phyloP scores from a whole-genome alignment of 805 yeast species.

The Wickerhamiella azyma region DNA sequence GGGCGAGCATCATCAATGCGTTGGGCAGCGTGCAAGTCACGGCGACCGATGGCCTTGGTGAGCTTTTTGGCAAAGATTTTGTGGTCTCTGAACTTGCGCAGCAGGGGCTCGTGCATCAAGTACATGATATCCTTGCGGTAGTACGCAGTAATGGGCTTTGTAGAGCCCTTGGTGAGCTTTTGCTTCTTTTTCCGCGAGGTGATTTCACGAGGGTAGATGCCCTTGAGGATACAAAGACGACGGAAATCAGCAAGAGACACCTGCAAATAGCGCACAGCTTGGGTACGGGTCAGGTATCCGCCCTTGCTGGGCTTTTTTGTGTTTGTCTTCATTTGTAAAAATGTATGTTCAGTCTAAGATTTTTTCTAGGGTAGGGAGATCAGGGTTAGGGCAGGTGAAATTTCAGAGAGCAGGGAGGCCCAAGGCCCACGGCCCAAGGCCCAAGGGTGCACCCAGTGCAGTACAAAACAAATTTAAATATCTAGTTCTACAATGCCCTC shows the following conservation, averaged over 20 bases:
- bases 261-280: conserved; percentile 83
- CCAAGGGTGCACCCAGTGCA: too few relatives aligned
- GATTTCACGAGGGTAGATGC: conserved; percentile 72
- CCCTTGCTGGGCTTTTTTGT: conserved; percentile 14
- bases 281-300: conserved; percentile 76
- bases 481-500: neutral
- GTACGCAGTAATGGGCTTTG: conserved; percentile 90
- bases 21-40: conserved; percentile 82
- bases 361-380: conserved; percentile 3
- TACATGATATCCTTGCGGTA: conserved; percentile 90
- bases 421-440: too few relatives aligned
- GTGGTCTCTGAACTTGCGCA: conserved; percentile 84
- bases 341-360: neutral
- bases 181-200: conserved; percentile 80
- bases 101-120: conserved; percentile 85
- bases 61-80: conserved; percentile 87
- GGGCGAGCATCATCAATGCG: conserved; percentile 71
- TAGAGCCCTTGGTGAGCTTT: conserved; percentile 96
- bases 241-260: conserved; percentile 87
- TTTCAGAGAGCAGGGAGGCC: too few relatives aligned
- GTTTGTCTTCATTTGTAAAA: conserved; percentile 12
- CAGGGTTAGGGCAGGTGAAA: conserved; percentile 3
- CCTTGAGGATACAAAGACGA: conserved; percentile 93
- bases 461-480: too few relatives aligned
- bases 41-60: conserved; percentile 78